phyloP scores from a whole-genome alignment of 2,329 filamentous ascomycete species.

The Gaeumannomyces tritici region DNA sequence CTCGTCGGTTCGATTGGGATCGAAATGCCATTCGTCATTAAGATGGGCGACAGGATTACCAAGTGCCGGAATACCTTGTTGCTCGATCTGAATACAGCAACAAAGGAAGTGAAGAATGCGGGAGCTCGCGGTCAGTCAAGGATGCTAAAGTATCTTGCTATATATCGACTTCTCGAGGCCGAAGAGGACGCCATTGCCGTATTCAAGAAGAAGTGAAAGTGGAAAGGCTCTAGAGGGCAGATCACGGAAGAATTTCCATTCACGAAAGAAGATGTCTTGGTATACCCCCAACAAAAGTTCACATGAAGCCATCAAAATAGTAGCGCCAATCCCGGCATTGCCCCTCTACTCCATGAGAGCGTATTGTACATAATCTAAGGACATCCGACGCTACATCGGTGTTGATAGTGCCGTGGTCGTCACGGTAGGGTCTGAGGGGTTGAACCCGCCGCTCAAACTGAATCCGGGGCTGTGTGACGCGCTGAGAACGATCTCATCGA shows the following conservation, averaged over 20 bases:
- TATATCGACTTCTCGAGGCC: slow-evolving; percentile 44
- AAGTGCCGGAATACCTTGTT: slow-evolving; percentile 47
- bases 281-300: slow-evolving; percentile 2
- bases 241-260: neutral
- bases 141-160: slow-evolving; percentile 39
- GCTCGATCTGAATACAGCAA: slow-evolving; percentile 42
- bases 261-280: slow-evolving; percentile 9
- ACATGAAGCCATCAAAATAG: neutral
- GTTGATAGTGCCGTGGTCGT: slow-evolving; percentile 41
- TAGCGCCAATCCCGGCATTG: neutral
- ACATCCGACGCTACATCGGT: slow-evolving; percentile 35
- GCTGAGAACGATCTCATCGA: slow-evolving; percentile 71
- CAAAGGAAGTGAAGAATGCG: slow-evolving; percentile 30
- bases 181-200: slow-evolving; percentile 41
- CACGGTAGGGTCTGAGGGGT: slow-evolving; percentile 47
- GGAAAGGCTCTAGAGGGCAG: neutral
- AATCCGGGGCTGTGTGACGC: slow-evolving; percentile 82
- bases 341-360: slow-evolving; percentile 6
- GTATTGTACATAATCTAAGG: slow-evolving; percentile 2
- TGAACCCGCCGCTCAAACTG: slow-evolving; percentile 74
- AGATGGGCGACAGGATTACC: slow-evolving; percentile 39
- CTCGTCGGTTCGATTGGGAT: slow-evolving; percentile 35
- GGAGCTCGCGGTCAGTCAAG: slow-evolving; percentile 31
- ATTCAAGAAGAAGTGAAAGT: slow-evolving; percentile 29
- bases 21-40: slow-evolving; percentile 39